Conservation (phyloP, 257 asterid genomes). For the Galeopsis tetrahit region DNA sequence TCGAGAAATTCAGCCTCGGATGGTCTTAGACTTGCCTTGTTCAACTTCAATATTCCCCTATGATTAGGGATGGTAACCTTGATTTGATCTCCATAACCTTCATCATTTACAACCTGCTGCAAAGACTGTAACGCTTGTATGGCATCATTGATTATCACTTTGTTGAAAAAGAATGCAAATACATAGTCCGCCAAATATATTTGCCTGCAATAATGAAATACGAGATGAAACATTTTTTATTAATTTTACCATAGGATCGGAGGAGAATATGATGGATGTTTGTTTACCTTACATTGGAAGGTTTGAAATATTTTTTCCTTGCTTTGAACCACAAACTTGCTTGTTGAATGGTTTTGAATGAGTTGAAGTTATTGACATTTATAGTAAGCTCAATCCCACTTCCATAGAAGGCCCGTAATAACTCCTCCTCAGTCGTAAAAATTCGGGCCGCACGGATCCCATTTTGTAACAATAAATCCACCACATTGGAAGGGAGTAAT, state of each 20-base stretch:
- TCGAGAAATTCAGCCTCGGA: conserved; percentile 48
- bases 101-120: conserved; percentile 31
- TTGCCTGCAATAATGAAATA: conserved; percentile 22
- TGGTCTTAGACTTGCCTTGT: conserved; percentile 46
- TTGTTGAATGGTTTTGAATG: accelerated
- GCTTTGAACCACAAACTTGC: background rate
- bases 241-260: no score
- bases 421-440: background rate
- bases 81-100: conserved; percentile 25
- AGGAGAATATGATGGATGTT: no score
- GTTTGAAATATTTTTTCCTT: background rate
- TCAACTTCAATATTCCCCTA: background rate
- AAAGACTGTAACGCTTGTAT: background rate
- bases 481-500: conserved; percentile 39
- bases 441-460: conserved; percentile 23
- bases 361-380: accelerated
- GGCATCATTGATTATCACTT: background rate
- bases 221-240: background rate
- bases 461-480: conserved; percentile 43
- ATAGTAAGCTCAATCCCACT: conserved; percentile 35
- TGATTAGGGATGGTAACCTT: conserved; percentile 32
- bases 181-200: background rate
- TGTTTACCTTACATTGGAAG: conserved; percentile 29
- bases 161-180: background rate
- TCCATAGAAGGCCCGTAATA: conserved; percentile 30